A percentile compares a stretch with the other conserved stretches of the same genome.
Conservation (phyloP, 805 yeast species). For the Kodamaea neixiangensis region DNA sequence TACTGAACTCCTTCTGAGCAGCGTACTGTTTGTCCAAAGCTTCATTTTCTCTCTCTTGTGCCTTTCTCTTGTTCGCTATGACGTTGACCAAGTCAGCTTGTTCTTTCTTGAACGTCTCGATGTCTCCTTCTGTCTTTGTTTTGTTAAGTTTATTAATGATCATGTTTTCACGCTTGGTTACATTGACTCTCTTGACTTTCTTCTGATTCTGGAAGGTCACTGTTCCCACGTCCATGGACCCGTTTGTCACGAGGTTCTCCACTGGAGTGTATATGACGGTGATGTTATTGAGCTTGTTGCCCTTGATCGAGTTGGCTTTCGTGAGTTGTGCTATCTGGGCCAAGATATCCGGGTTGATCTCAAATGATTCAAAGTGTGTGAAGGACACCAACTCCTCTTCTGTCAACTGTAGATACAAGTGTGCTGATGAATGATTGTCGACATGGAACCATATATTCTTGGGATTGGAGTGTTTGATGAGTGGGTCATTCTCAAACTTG, state of each 20-base stretch:
- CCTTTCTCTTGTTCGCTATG: constrained; percentile 41
- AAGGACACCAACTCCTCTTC: constrained; percentile 47
- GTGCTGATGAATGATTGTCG: constrained; percentile 75
- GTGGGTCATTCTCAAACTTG: constrained; percentile 60
- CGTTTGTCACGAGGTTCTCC: constrained; percentile 63
- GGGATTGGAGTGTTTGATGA: constrained; percentile 61
- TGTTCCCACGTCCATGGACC: constrained; percentile 76
- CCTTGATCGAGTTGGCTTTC: constrained; percentile 75
- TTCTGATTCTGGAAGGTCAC: constrained; percentile 68
- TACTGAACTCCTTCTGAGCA: constrained; percentile 39
- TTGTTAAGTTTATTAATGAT: constrained; percentile 63
- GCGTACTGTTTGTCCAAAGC: constrained; percentile 39
- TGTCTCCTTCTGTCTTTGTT: constrained; percentile 57
- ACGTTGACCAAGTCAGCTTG: constrained; percentile 32
- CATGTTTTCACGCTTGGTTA: constrained; percentile 58
- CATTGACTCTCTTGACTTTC: constrained; percentile 51
- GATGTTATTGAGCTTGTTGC: constrained; percentile 66
- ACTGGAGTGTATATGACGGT: constrained; percentile 75
- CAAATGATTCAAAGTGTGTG: constrained; percentile 39
- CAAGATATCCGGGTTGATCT: constrained; percentile 46
- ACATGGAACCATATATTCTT: constrained; percentile 82
- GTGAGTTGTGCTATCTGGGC: constrained; percentile 64
- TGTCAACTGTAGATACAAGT: constrained; percentile 63
- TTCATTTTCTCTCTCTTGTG: constrained; percentile 33
- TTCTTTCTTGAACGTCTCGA: constrained; percentile 43